Evolutionary conservation across 1,139 yeast species (phyloP).

Genomic region (Yamadazyma epiphylla): DNA sequence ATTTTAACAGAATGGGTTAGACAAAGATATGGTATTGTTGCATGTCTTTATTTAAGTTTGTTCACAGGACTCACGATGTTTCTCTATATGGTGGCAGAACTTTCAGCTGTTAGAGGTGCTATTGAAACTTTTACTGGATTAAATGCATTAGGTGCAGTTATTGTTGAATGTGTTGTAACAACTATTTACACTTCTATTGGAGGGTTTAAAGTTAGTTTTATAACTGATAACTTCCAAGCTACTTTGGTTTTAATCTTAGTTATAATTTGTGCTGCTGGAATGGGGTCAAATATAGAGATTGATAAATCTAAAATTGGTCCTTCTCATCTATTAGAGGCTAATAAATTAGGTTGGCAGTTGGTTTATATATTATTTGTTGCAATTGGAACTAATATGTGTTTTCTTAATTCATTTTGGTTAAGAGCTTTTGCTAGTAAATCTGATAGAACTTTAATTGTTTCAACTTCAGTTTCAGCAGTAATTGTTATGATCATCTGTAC

Average conservation of each 20-base stretch:
- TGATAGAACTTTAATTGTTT: constrained; percentile 70
- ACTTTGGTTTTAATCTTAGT: constrained; percentile 61
- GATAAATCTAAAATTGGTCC: constrained; percentile 61
- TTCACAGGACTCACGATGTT: constrained; percentile 86
- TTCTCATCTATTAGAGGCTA: constrained; percentile 61
- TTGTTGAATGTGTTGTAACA: constrained; percentile 85
- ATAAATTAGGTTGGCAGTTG: constrained; percentile 83
- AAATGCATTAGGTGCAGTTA: constrained; percentile 75
- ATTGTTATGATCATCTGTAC: constrained; percentile 62
- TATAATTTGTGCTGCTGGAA: constrained; percentile 71
- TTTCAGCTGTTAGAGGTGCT: constrained; percentile 75
- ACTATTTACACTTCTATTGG: constrained; percentile 85
- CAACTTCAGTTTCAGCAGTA: constrained; percentile 70
- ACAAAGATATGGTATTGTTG: constrained; percentile 66
- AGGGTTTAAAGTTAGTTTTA: constrained; percentile 84
- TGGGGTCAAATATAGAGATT: constrained; percentile 73
- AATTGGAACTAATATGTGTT: constrained; percentile 83
- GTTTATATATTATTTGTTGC: constrained; percentile 82
- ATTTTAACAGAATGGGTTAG: constrained; percentile 95
- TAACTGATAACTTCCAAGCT: constrained; percentile 90
- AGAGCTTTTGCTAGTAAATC: constrained; percentile 87
- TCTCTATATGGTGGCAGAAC: constrained; percentile 83
- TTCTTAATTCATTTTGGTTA: constrained; percentile 90
- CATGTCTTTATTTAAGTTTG: constrained; percentile 72
- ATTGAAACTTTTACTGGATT: constrained; percentile 75